phyloP scores from a whole-genome alignment of 129 eudicot species.

The Chrysanthemum seticuspe region DNA sequence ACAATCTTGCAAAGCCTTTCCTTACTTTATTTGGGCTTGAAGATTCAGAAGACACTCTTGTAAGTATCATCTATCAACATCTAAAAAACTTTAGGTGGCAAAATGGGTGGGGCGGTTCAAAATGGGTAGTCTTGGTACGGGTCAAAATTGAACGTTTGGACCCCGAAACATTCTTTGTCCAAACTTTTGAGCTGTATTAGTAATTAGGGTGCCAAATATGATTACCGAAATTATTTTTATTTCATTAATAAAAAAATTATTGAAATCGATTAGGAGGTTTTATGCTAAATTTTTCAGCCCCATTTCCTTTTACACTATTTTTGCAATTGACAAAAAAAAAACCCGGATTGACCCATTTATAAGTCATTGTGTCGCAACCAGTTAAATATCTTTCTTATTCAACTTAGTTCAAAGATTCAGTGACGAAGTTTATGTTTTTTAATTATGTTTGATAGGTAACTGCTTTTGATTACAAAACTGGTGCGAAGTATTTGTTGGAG shows the following conservation, averaged over 20 bases:
- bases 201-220: too few relatives aligned
- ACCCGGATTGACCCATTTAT: too few relatives aligned
- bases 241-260: too few relatives aligned
- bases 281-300: too few relatives aligned
- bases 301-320: too few relatives aligned
- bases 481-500: slow-evolving; percentile 77
- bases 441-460: slow-evolving; percentile 48
- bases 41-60: slow-evolving; percentile 76
- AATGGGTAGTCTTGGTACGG: background rate
- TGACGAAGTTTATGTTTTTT: background rate
- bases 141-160: slow-evolving; percentile 2
- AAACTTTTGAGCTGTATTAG: too few relatives aligned
- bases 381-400: background rate
- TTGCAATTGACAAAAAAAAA: too few relatives aligned
- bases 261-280: too few relatives aligned
- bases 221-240: too few relatives aligned
- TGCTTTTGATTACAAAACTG: slow-evolving; percentile 82
- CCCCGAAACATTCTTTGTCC: too few relatives aligned
- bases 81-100: background rate
- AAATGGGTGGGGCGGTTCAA: too few relatives aligned
- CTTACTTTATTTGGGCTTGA: slow-evolving; percentile 82
- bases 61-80: slow-evolving; percentile 41
- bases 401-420: background rate
- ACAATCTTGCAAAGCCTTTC: slow-evolving; percentile 93
- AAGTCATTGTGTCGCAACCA: too few relatives aligned